Evolutionary conservation across 495 filamentous ascomycete genomes (phyloP), one percentile per base, ranked within the genome.

Genomic region (Hypomontagnella submonticulosa): DNA sequence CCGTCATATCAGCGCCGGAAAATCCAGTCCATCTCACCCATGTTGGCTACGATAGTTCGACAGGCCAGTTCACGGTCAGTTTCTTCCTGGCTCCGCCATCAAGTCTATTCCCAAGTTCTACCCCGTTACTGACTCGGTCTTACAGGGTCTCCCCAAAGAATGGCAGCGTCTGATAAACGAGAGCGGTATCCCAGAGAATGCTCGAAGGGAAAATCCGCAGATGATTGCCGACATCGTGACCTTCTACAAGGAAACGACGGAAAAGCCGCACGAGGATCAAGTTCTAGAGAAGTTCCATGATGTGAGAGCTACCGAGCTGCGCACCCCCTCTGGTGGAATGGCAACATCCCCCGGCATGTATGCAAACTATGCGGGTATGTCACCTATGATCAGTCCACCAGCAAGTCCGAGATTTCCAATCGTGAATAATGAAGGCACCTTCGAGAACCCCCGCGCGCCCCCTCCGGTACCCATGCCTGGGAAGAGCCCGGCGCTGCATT

Each of bases 21-120:
- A 97, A 99, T 73, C 96, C 96, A 9, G 92, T 98, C 23, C 95
- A 99, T 75, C 90, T 99, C 53, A 99, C 96, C 41, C 95, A 99
- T 73, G 95, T 99, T 54, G 93, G 96, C 48, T 97, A 97, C 75
- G 93, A 99, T 76, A 96, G 96, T 78, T 85, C 92, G 67, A 99
- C 95, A 3, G 95, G 95, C 56, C 91, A 97, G 76, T 99, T 97
- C 75, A 99, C 95, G 34, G 92, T 96, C 84, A 62, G 90, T 88
- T 38, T 62, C 30, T 41, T 27, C 20, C 43, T 33, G 12, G 30
- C 42, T 50, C 50, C 37, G 16, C 41, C 52, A 36, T 70, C 38
- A 15, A 50, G 50, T 60, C 61, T 51, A 54, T 47, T 49, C 41
- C 57, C 12, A 6, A 38, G n/a, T 42, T 54, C 67, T 59, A 61